phyloP scores from a whole-genome alignment of 2,329 filamentous ascomycete species.

The Aspergillus aculeatus region DNA sequence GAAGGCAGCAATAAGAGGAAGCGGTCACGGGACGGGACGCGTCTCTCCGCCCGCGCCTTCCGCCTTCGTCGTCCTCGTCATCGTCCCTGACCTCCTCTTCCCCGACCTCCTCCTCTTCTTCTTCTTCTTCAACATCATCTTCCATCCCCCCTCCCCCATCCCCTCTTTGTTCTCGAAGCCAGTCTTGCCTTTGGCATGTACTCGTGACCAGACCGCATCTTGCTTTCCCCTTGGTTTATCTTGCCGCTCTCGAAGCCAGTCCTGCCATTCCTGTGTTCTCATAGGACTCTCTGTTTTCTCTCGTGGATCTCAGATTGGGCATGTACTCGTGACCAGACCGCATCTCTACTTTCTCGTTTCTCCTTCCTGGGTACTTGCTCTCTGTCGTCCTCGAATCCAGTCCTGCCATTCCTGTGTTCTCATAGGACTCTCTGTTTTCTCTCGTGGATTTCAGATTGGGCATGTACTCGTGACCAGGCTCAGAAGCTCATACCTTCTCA shows the following conservation, averaged over 20 bases:
- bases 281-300: constrained; percentile 24
- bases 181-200: constrained; percentile 11
- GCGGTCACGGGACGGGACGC: no score
- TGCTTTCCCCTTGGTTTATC: background rate
- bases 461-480: constrained; percentile 20
- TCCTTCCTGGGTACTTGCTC: constrained; percentile 18
- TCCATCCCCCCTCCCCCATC: background rate
- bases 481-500: constrained; percentile 8
- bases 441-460: constrained; percentile 19
- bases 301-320: constrained; percentile 18
- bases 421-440: constrained; percentile 24
- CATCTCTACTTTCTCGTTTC: constrained; percentile 17
- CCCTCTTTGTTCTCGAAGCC: constrained; percentile 10
- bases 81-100: background rate
- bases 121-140: background rate
- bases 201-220: no score
- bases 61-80: background rate
- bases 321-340: constrained; percentile 20
- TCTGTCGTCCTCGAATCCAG: constrained; percentile 19
- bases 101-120: constrained; percentile 1
- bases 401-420: constrained; percentile 25
- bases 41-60: no score
- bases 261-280: constrained; percentile 25
- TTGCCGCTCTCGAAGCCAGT: constrained; percentile 19
- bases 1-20: no score